These are phyloP conservation scores for Neurospora sp. DNA, from an alignment of 495 filamentous ascomycete species.

Conservation along the genomic window DNA sequence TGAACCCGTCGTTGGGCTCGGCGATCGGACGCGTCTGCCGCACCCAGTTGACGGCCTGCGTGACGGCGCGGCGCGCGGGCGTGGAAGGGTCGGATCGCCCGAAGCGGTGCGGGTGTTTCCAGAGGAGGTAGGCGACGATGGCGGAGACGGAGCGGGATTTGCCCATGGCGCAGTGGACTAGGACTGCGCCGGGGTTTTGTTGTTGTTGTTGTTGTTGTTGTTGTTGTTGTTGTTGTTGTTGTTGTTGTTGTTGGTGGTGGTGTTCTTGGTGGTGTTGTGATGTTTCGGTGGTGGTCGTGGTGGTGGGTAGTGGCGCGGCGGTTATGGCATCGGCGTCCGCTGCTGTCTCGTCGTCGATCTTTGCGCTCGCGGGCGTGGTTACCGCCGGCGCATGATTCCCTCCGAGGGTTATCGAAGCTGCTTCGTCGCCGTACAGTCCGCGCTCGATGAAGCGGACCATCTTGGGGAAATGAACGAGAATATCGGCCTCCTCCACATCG, in stretches of 20 bases:
- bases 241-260: not conserved
- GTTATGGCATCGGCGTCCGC: not conserved
- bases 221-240: no score
- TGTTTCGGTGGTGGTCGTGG: not conserved
- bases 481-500: constrained; percentile 77
- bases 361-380: not conserved
- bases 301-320: not conserved
- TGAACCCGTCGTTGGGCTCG: constrained; percentile 84
- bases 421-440: constrained; percentile 42
- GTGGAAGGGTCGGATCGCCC: constrained; percentile 17
- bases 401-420: not conserved
- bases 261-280: not conserved
- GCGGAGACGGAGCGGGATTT: constrained; percentile 84
- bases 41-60: constrained; percentile 40
- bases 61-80: constrained; percentile 19
- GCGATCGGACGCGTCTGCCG: constrained; percentile 57
- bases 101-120: constrained; percentile 42
- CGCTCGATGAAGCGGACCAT: constrained; percentile 74
- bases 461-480: constrained; percentile 66
- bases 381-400: not conserved
- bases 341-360: not conserved
- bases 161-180: constrained; percentile 77
- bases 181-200: constrained; percentile 22
- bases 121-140: constrained; percentile 77
- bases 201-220: not conserved